Base-by-base conservation (phyloP, 2,329 filamentous ascomycete species). In the Colletotrichum kahawae region DNA sequence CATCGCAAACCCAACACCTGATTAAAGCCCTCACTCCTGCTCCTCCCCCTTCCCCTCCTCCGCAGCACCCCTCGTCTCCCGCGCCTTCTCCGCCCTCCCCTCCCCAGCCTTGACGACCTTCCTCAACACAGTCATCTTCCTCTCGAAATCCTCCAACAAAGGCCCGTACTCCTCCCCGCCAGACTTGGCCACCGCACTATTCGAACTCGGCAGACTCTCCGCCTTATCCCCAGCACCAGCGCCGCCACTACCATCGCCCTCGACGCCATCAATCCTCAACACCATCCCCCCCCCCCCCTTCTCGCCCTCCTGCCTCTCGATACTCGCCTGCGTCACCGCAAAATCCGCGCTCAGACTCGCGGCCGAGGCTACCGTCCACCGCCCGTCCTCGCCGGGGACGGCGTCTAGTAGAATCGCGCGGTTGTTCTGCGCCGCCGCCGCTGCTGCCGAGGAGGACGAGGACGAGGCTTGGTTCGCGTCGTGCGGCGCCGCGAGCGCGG, bases 311-410 rank as follows among this genome's bases (percentile, higher is more conserved):
- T 88, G 87, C 64, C 84, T 87, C 24, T 84, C 84, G 57, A 92
- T 80, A 67, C 82, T 84, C 16, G 88, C 84, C 59, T 84, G 84
- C 2, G 88, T 88, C 59, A 91, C 86, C 62, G 92, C 90, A 93
- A 96, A 98, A 65, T 93, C 90, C 0, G 92, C 86, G 10, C 92
- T 94, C 14, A 98, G 85, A 76, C 93, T 95, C 56, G 93, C 92
- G 2, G 94, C 93, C 71, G 91, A 92, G 1, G 90, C 86, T 1
- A 98, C 90, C 31, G 84, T 83, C 83, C 89, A 91, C 6, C 86
- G 83, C 9, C 82, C 80, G 16, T 85, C 83, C 16, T 84, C 83
- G 21, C 81, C 71, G 70, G 86, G 83, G 0, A 83, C 84, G 31
- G 93, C 83, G 78, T 93, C 90, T 9, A 93, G 84, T 34, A 93